Evolutionary conservation across 1,284 basidiomycete species (phyloP).

Genomic region (Irpex sp.): DNA sequence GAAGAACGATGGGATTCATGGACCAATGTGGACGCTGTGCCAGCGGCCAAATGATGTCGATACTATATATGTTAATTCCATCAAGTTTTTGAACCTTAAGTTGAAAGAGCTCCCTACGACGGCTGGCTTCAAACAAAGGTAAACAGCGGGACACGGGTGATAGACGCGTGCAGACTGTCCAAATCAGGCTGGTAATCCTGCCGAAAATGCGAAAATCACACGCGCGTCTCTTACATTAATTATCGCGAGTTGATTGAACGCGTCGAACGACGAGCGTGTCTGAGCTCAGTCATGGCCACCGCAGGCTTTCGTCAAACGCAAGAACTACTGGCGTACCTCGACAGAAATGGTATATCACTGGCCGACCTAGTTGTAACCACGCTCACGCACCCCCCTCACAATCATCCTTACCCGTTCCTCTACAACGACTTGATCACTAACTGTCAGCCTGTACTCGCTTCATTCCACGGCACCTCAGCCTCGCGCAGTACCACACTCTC

Average conservation of each 20-base stretch:
- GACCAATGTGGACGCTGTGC: too few species aligned
- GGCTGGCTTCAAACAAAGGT: neutral
- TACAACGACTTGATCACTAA: neutral
- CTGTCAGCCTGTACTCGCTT: neutral
- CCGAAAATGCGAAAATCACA: neutral
- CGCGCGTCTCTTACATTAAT: too few species aligned
- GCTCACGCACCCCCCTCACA: neutral
- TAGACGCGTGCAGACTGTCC: neutral
- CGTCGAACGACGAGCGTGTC: neutral
- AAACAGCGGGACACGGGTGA: neutral
- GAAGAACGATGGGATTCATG: too few species aligned
- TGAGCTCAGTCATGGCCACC: neutral
- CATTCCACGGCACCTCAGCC: neutral
- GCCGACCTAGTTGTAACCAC: neutral
- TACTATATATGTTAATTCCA: too few species aligned
- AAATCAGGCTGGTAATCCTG: neutral
- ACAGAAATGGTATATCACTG: neutral
- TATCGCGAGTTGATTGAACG: neutral
- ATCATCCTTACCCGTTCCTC: neutral
- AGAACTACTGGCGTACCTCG: neutral
- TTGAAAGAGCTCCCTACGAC: too few species aligned
- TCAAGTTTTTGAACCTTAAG: too few species aligned
- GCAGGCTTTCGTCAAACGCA: neutral
- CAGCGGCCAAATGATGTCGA: too few species aligned
- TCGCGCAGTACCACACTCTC: neutral